Base-by-base conservation (phyloP, 306 rosid species). In the Gillenia trifoliata region DNA sequence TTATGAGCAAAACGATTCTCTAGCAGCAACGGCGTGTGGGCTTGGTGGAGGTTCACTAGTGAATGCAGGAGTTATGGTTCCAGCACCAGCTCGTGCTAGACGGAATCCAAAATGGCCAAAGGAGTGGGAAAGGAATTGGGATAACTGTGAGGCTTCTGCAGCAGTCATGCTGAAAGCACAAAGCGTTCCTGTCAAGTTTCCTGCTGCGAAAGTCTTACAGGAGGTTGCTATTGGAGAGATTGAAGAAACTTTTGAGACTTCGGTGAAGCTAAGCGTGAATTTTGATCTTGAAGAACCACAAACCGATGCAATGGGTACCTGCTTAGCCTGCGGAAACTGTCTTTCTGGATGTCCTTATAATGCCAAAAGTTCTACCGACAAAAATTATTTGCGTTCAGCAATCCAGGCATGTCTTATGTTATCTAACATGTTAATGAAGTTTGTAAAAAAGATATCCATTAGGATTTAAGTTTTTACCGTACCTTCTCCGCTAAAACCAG, bases 51-150 rank as follows among this genome's bases (percentile, higher is more conserved):
- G 82, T 72, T 81, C 79, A 41, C 73, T 81, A 36, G 78, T 72
- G 79, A 81, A 81, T 77, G 82, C 85, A 47, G 85, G 82, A 61
- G 81, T 81, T 40, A 61, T 81, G 75, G 30, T 81, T 54, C 82
- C 85, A 23, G 56, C 82, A 73, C 76, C 82, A 16, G 78, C 54
- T 68, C 64, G 64, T 28, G 78, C 66, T 31, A 73, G 85, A 62
- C 75, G 82, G 33, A 49, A 73, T 77, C 78, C 82, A 7, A 81
- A 67, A 47, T 81, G 85, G 79, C 85, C 85, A 77, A 77, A 77
- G 40, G 85, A 77, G 61, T 81, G 85, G 85, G 85, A 77, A 72
- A 68, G 72, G 36, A 77, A 77, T 81, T 81, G 85, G 82, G 69
- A 45, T 28, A 59, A 45, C 36, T 77, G 82, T 77, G 81, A 81